Conservation (phyloP, 768 basidiomycete species). For the Strobilomyces echinocephalus region DNA sequence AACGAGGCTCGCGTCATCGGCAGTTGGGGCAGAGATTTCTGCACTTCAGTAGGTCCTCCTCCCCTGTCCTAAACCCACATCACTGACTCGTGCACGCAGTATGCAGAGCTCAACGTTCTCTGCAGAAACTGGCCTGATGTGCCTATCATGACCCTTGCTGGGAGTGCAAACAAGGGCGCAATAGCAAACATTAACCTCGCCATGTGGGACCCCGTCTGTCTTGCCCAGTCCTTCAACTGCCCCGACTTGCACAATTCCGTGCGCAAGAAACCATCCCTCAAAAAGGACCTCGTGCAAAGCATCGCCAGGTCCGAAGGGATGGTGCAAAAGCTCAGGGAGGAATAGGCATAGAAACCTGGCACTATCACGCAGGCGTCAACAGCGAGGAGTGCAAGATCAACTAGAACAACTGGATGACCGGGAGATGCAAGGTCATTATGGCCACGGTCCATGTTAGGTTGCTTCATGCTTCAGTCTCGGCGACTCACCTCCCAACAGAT, state of each 20-base stretch:
- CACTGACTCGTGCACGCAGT: conserved; percentile 41
- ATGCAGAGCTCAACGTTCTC: conserved; percentile 60
- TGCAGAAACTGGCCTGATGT: conserved; percentile 71
- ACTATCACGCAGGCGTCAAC: conserved; percentile 83
- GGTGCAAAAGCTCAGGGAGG: conserved; percentile 59
- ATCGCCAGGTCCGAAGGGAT: conserved; percentile 76
- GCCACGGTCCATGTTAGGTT: conserved; percentile 66
- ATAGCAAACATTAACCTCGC: conserved; percentile 77
- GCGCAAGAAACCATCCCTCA: conserved; percentile 42
- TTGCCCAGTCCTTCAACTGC: conserved; percentile 88
- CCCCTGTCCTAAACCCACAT: background rate
- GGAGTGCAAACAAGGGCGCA: conserved; percentile 80
- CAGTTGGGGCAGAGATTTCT: conserved; percentile 92
- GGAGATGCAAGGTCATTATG: conserved; percentile 75
- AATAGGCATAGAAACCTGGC: conserved; percentile 55
- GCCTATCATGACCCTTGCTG: conserved; percentile 95
- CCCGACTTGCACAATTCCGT: conserved; percentile 78
- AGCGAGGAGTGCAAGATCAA: conserved; percentile 56
- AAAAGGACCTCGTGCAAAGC: conserved; percentile 45
- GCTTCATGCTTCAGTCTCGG: background rate
- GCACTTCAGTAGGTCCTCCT: conserved; percentile 58
- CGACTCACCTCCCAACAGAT: conserved; percentile 45
- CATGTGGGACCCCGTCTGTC: conserved; percentile 50
- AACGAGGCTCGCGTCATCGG: conserved; percentile 97
- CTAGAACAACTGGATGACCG: conserved; percentile 71